A percentile compares a stretch with the other conserved stretches of the same genome.
phyloP scores from a whole-genome alignment of 2,329 filamentous ascomycete species.

The Teratosphaeria viscida region DNA sequence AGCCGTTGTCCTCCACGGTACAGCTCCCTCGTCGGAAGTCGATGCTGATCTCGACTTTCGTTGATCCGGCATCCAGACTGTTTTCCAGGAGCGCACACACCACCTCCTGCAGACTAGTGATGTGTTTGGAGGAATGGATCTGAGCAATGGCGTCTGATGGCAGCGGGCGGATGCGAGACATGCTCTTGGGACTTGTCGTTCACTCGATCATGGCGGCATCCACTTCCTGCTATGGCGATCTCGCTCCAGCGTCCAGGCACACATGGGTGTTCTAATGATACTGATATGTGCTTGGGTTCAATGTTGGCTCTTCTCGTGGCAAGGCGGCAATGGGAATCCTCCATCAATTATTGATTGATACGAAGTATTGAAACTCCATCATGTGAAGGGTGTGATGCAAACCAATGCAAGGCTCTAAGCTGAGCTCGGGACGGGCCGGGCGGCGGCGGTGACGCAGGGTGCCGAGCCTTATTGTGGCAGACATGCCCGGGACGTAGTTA shows the following conservation, averaged over 20 bases:
- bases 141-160: conserved; percentile 38
- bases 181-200: not conserved
- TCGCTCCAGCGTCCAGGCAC: not conserved
- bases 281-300: not conserved
- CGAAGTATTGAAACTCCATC: not conserved
- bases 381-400: not conserved
- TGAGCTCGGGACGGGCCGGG: not conserved
- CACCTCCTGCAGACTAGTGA: conserved; percentile 64
- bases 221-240: conserved; percentile 1
- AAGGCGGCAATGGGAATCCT: not conserved
- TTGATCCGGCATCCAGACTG: conserved; percentile 68
- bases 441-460: not conserved
- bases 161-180: conserved; percentile 19
- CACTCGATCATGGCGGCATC: not conserved
- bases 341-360: no score
- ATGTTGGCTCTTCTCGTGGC: not conserved
- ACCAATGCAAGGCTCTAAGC: no score
- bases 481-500: not conserved
- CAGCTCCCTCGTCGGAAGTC: conserved; percentile 70
- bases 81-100: conserved; percentile 69
- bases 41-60: conserved; percentile 57
- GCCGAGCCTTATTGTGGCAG: not conserved
- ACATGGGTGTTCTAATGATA: not conserved
- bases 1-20: conserved; percentile 72
- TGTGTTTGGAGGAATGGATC: conserved; percentile 73